Percentiles rank a stretch among this genome's conserved stretches.
Conservation (phyloP, 306 rosid genomes). For the Abrus precatorius region DNA sequence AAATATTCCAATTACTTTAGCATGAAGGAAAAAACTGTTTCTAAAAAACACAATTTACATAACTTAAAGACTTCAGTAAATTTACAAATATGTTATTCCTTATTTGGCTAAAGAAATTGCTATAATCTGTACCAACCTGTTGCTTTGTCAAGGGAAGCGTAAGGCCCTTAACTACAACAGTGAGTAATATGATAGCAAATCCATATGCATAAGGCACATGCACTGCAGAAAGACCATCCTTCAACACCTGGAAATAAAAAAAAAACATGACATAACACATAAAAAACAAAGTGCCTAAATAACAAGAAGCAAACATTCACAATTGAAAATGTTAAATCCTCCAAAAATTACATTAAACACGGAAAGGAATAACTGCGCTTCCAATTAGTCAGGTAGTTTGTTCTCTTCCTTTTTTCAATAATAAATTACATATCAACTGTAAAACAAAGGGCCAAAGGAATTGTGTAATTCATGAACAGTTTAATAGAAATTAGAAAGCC, state of each 20-base stretch:
- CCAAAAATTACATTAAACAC: background rate
- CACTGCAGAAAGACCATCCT: constrained; percentile 81
- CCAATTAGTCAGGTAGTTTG: background rate
- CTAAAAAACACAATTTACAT: background rate
- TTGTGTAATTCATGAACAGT: background rate
- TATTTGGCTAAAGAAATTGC: constrained; percentile 20
- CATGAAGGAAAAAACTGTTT: background rate
- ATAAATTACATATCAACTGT: background rate
- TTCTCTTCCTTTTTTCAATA: background rate
- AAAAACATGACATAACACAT: constrained; percentile 2
- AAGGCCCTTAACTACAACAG: constrained; percentile 78
- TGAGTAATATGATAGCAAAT: constrained; percentile 94
- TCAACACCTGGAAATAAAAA: constrained; percentile 67
- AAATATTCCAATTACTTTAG: constrained; percentile 33
- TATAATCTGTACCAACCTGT: constrained; percentile 66
- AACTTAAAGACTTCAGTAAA: constrained; percentile 33
- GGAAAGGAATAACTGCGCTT: background rate
- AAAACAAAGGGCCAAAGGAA: background rate
- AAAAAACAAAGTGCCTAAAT: constrained; percentile 15
- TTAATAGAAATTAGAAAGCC: constrained; percentile 3
- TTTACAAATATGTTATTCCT: constrained; percentile 11
- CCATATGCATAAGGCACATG: constrained; percentile 95
- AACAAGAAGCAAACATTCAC: constrained; percentile 24
- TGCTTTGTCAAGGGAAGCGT: constrained; percentile 95
- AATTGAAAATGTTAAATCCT: constrained; percentile 6